phyloP scores from a whole-genome alignment of 768 basidiomycete genomes.

The Tulasnella sp. region DNA sequence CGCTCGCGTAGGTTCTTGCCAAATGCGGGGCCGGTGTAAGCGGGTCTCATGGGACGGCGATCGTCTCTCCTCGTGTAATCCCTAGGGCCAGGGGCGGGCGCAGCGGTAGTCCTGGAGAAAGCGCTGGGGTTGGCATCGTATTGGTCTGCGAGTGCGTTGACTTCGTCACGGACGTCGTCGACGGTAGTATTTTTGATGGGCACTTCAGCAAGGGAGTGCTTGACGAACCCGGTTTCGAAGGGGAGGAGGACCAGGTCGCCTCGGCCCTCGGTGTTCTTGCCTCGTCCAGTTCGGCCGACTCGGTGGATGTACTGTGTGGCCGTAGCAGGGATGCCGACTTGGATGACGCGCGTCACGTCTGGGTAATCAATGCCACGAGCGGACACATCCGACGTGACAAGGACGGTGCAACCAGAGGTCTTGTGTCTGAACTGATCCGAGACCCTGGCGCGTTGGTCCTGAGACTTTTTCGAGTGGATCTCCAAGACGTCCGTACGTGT shows the following conservation, averaged over 20 bases:
- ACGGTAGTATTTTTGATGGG: slow-evolving; percentile 54
- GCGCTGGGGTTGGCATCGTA: slow-evolving; percentile 37
- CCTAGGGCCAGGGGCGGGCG: background rate
- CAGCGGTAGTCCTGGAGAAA: slow-evolving; percentile 25
- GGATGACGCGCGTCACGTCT: slow-evolving; percentile 79
- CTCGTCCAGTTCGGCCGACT: slow-evolving; percentile 76
- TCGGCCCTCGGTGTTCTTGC: slow-evolving; percentile 42
- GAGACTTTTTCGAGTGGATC: slow-evolving; percentile 67
- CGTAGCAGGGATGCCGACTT: slow-evolving; percentile 66
- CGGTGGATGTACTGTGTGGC: slow-evolving; percentile 76
- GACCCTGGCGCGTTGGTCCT: slow-evolving; percentile 44
- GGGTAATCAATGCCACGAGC: slow-evolving; percentile 87
- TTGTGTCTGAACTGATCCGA: slow-evolving; percentile 53
- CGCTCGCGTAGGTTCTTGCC: background rate
- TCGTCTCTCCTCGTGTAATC: background rate
- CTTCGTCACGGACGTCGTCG: slow-evolving; percentile 37
- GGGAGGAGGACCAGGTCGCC: slow-evolving; percentile 74
- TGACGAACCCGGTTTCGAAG: slow-evolving; percentile 65
- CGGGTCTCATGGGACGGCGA: background rate
- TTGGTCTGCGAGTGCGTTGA: slow-evolving; percentile 37
- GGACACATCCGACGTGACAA: slow-evolving; percentile 81
- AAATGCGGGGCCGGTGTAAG: background rate
- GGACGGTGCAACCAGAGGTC: slow-evolving; percentile 42
- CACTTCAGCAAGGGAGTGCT: slow-evolving; percentile 49
- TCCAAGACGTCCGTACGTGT: slow-evolving; percentile 52